phyloP scores from a whole-genome alignment of 352 stramenopile genomes.

The Phytopythium ostracodes region DNA sequence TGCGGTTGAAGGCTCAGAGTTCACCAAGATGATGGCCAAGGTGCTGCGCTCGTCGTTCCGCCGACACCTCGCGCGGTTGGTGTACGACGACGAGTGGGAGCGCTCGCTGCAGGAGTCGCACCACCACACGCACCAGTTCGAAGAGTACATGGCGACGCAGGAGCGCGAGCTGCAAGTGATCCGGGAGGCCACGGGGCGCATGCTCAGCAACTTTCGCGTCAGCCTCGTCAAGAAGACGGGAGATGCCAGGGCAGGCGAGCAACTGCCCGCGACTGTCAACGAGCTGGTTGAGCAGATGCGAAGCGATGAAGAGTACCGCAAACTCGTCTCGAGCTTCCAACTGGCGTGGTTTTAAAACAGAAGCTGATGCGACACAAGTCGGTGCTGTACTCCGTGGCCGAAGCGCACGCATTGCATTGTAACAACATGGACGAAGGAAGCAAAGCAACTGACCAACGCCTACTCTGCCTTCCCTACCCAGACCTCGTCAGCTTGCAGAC shows the following conservation, averaged over 20 bases:
- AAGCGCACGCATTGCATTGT: neutral
- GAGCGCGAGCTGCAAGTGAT: conserved; percentile 49
- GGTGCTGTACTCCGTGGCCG: neutral
- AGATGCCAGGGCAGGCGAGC: conserved; percentile 10
- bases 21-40: conserved; percentile 40
- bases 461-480: too few species aligned
- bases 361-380: neutral
- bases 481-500: too few species aligned
- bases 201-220: conserved; percentile 57
- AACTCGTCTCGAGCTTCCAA: conserved; percentile 24
- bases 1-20: conserved; percentile 1
- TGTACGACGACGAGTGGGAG: conserved; percentile 49
- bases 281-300: conserved; percentile 24
- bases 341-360: conserved; percentile 44
- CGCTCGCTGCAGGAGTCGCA: conserved; percentile 61
- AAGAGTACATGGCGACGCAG: conserved; percentile 59
- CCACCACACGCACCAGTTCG: conserved; percentile 41
- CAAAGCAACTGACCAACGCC: neutral
- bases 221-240: conserved; percentile 21
- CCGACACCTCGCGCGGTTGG: conserved; percentile 55
- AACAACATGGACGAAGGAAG: neutral
- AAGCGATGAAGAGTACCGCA: conserved; percentile 10
- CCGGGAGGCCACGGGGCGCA: conserved; percentile 36
- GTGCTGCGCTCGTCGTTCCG: conserved; percentile 57
- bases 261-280: conserved; percentile 25